Base-by-base conservation (phyloP, 257 asterid species). In the Forsythia suspensa region DNA sequence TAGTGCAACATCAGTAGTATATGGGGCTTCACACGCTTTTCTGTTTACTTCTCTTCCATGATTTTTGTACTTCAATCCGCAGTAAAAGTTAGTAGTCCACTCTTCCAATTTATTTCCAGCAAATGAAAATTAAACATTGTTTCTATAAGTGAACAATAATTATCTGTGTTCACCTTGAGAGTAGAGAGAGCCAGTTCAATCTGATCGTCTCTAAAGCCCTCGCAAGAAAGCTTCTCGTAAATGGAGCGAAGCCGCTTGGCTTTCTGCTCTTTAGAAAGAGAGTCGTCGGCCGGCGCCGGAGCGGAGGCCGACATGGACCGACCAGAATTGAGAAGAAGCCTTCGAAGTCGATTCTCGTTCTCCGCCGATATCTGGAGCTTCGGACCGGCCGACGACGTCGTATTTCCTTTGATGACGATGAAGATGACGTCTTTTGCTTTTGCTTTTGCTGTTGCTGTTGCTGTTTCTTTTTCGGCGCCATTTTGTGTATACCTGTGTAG, bases 181-280 rank as follows among this genome's bases (percentile, higher is more conserved):
- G 88, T 80, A 46, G 94, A 89, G 63, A 95, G 96, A 74, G 90
- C 92, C 21, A 81, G 97, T 83, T 95, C 97, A 75, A 95, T 92
- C 82, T 95, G 99, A 75, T 90, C 92, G 71, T 93, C 96, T 15
- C 83, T 79, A 79, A 95, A 93, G 3, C 98, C 97, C 81, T 95
- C 97, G 82, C 97, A 93, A 2, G 99, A 95, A 67, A 95, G 91
- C 83, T 95, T 93, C 90, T 95, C 99, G 77, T 95, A 95, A 36
- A 91, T 79, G 6, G 90, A 84, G 44, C 85, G 89, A 37, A 95
- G 95, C 81, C 91, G 89, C 88, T 88, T 93, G 7, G 93, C 88
- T 81, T 84, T 95, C 83, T 91, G 94, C 37, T 85, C 90, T 76
- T 88, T 92, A 16, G 97, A 86, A 20, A 88, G 87, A 20, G 89